These are phyloP conservation scores for Cordyceps cateniannulata DNA, from an alignment of 2,329 filamentous ascomycete species.

Conservation along the genomic window DNA sequence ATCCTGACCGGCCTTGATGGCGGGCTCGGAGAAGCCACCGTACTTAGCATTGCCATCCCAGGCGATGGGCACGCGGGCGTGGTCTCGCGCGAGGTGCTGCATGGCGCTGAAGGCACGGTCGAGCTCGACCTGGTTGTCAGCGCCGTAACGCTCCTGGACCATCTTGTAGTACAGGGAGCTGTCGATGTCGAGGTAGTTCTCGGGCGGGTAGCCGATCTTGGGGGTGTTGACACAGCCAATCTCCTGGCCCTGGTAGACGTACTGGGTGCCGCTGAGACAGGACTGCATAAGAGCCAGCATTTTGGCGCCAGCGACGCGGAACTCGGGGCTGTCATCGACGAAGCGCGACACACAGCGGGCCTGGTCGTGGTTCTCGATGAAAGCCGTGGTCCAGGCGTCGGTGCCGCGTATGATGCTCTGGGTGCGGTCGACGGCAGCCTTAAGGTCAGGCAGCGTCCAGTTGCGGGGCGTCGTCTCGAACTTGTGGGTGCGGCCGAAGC, in stretches of 20 bases:
- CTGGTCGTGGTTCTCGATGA: slow-evolving; percentile 62
- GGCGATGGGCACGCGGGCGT: slow-evolving; percentile 60
- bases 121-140: slow-evolving; percentile 26
- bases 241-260: slow-evolving; percentile 63
- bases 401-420: slow-evolving; percentile 46
- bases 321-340: slow-evolving; percentile 40
- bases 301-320: slow-evolving; percentile 46
- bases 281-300: slow-evolving; percentile 50
- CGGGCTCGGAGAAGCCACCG: slow-evolving; percentile 31
- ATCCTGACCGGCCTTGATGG: slow-evolving; percentile 23
- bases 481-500: slow-evolving; percentile 43
- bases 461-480: slow-evolving; percentile 42
- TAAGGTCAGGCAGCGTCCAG: slow-evolving; percentile 43
- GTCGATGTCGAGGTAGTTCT: slow-evolving; percentile 44
- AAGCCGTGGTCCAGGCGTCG: slow-evolving; percentile 58
- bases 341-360: slow-evolving; percentile 52
- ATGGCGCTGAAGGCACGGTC: slow-evolving; percentile 29
- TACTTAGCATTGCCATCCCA: slow-evolving; percentile 42
- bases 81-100: slow-evolving; percentile 44
- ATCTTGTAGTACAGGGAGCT: slow-evolving; percentile 37
- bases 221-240: slow-evolving; percentile 59
- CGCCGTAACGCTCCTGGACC: slow-evolving; percentile 22
- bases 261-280: slow-evolving; percentile 53
- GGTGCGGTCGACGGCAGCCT: slow-evolving; percentile 40
- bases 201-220: slow-evolving; percentile 48